Conservation (phyloP, 2,329 filamentous ascomycete genomes). For the Sphaceloma murrayae region DNA sequence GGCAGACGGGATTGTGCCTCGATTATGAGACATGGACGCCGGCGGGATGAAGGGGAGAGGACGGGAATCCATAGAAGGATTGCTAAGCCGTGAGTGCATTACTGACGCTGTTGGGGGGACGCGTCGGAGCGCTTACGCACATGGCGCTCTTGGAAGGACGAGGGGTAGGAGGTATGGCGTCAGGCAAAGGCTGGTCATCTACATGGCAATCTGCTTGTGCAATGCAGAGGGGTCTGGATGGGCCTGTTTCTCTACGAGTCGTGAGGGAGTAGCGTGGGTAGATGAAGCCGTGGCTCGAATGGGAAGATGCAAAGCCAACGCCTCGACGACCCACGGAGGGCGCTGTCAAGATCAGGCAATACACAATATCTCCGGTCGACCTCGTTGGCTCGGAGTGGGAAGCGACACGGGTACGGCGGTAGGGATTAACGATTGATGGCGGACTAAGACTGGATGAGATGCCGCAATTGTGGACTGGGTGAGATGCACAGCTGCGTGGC, state of each 20-base stretch:
- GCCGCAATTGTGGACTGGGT: no score
- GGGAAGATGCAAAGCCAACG: no score
- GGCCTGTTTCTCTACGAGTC: no score
- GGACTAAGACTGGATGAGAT: constrained; percentile 14
- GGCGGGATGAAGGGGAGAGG: neutral
- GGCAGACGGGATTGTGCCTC: constrained; percentile 5
- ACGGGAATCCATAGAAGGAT: constrained; percentile 7
- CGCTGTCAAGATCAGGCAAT: constrained; percentile 7
- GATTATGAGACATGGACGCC: constrained; percentile 13
- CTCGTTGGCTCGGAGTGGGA: constrained; percentile 6
- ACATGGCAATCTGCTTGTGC: no score
- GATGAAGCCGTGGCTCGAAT: neutral
- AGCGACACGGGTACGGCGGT: no score
- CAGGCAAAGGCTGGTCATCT: no score
- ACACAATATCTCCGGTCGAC: neutral
- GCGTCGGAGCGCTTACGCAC: neutral
- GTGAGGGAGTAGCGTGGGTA: neutral
- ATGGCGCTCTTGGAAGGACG: no score
- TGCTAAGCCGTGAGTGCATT: no score
- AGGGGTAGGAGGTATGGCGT: no score
- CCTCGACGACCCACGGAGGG: neutral
- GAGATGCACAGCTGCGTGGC: no score
- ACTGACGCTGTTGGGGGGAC: neutral
- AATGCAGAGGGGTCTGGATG: no score
- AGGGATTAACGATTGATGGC: no score